A percentile compares a stretch with the other conserved stretches of the same genome.
Conservation (phyloP, 1,139 yeast species). For the Magnusiomyces suaveolens region DNA sequence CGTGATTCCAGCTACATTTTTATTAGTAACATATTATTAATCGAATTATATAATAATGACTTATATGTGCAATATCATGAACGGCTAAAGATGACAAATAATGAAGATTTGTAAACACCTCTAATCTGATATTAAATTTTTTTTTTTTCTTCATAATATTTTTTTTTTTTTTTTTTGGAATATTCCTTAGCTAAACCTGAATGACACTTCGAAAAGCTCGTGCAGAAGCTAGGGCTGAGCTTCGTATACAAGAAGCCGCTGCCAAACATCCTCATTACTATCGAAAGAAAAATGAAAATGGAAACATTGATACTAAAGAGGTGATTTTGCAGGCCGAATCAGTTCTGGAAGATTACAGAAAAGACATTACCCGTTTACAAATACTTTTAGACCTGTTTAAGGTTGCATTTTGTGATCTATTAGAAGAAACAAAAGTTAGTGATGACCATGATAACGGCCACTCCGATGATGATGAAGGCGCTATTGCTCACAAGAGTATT, state of each 20-base stretch:
- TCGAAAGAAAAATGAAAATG: neutral
- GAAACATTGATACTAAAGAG: neutral
- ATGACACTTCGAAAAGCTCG: constrained; percentile 1
- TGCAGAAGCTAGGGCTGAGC: neutral
- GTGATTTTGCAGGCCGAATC: neutral
- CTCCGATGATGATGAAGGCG: neutral
- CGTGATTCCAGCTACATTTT: no score
- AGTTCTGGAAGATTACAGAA: neutral
- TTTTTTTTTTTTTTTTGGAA: neutral
- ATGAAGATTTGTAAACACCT: no score
- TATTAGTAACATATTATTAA: no score
- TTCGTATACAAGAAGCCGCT: neutral
- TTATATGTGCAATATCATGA: no score
- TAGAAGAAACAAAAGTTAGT: constrained; percentile 2
- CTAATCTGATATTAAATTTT: no score
- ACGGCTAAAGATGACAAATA: no score
- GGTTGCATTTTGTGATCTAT: neutral
- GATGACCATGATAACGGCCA: neutral
- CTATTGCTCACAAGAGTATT: neutral
- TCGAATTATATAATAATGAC: no score
- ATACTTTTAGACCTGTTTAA: neutral
- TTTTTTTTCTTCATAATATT: no score
- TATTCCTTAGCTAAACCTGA: no score
- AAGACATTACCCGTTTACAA: neutral
- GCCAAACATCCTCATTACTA: neutral